Evolutionary conservation across 1,139 yeast species (phyloP), one percentile per base, ranked within the genome.

Genomic region (Nakaseomyces bracarensis): DNA sequence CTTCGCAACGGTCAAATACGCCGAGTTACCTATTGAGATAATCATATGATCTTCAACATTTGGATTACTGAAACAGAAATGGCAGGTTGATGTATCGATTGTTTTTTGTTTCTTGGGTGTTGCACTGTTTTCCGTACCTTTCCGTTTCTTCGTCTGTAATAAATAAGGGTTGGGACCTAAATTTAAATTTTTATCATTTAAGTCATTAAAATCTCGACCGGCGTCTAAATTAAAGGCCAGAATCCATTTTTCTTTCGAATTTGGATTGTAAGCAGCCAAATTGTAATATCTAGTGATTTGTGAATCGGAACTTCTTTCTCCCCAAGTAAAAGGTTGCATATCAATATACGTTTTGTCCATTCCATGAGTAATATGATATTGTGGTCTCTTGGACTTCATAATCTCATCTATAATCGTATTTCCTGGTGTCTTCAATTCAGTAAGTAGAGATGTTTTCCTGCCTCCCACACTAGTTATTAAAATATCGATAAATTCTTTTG

Each of bases 31-130:
- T 43, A 89, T 80, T 0, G 93, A 75, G 1, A 85, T 72, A 23
- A 89, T 75, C 81, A 89, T 77, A 58, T 86, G 94, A 3, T 83
- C 71, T 51, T 82, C 93, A 4, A 84, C 72, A 15, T 77, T 73
- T 0, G 95, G 85, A 53, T 85, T 85, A 1, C 93, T 77, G 19
- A 87, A 70, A 58, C 96, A 89, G 56, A 89, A 83, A 64, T 83
- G 87, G 57, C 97, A 89, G 31, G 69, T 64, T 13, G 67, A 69
- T 0, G 86, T 84, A 1, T 70, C 55, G 1, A 80, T 71, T 1
- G 58, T 61, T 47, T 65, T 69, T 23, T 49, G 49, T 49, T 58
- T 64, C 46, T 46, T 57, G 34, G 39, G 47, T 38, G 49, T 52
- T 36, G 44, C 42, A 7, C 34, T 39, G 5, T 13, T n/a, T 15